phyloP scores from a whole-genome alignment of 495 filamentous ascomycete species.

The Coniosporium apollinis region DNA sequence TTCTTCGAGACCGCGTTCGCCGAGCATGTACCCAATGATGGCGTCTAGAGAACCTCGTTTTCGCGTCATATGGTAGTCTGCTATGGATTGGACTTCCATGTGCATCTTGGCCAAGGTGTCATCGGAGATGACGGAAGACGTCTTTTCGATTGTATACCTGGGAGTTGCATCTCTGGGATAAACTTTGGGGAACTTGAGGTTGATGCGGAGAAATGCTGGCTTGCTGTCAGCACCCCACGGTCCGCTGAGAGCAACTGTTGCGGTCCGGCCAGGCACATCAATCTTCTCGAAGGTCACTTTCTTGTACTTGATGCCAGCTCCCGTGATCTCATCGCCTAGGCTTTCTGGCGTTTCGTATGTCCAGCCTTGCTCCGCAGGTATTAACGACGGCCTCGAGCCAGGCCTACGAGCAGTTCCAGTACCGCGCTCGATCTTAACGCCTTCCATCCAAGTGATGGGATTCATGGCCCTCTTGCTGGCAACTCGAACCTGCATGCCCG shows the following conservation, averaged over 20 bases:
- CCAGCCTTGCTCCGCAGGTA: slow-evolving; percentile 20
- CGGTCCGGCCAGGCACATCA: slow-evolving; percentile 53
- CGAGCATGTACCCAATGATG: slow-evolving; percentile 64
- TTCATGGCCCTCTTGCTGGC: slow-evolving; percentile 41
- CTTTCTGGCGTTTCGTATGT: slow-evolving; percentile 71
- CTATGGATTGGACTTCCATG: slow-evolving; percentile 52
- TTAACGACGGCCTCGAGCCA: not conserved
- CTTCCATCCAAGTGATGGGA: slow-evolving; percentile 84
- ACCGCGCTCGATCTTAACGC: slow-evolving; percentile 58
- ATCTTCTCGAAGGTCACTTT: slow-evolving; percentile 83
- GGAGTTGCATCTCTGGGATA: slow-evolving; percentile 58
- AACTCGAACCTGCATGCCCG: not conserved
- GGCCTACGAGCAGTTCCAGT: slow-evolving; percentile 1
- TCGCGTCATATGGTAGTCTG: slow-evolving; percentile 46
- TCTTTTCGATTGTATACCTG: slow-evolving; percentile 57
- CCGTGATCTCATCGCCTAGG: slow-evolving; percentile 72
- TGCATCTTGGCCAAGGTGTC: slow-evolving; percentile 45
- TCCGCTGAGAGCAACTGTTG: slow-evolving; percentile 64
- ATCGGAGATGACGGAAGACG: slow-evolving; percentile 50
- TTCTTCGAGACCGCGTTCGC: slow-evolving; percentile 60
- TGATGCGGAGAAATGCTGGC: slow-evolving; percentile 59
- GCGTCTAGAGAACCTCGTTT: slow-evolving; percentile 70
- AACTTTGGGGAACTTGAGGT: slow-evolving; percentile 57
- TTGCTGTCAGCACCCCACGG: slow-evolving; percentile 66
- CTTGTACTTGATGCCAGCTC: slow-evolving; percentile 62